These are phyloP conservation scores for Metschnikowia borealis DNA, from an alignment of 805 yeast genomes.

Conservation along the genomic window DNA sequence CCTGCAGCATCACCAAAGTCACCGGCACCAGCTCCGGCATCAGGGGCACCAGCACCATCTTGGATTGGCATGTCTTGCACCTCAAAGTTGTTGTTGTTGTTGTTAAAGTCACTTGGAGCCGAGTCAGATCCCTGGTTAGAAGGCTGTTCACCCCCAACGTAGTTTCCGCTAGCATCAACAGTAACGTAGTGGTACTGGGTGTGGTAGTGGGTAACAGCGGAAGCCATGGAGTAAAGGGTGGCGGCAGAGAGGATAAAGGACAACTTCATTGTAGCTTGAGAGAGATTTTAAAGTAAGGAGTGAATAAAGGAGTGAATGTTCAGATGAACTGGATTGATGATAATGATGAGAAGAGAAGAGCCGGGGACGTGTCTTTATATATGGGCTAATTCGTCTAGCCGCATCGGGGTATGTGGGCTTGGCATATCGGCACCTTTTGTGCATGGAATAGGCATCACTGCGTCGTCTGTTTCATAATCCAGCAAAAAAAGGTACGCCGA, in stretches of 20 bases:
- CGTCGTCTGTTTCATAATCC: background rate
- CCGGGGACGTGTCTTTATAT: background rate
- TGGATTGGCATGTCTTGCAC: background rate
- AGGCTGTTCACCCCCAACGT: constrained; percentile 5
- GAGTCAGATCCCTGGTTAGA: background rate
- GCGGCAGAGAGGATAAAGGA: constrained; percentile 15
- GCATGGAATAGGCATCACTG: constrained; percentile 1
- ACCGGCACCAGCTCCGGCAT: background rate
- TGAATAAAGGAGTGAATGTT: constrained; percentile 1
- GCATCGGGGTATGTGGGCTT: constrained; percentile 1
- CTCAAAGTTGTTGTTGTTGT: no score
- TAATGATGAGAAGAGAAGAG: background rate
- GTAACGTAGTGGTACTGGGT: constrained; percentile 27
- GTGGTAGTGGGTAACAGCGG: constrained; percentile 26
- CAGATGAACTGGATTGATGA: background rate
- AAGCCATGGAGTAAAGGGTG: constrained; percentile 19
- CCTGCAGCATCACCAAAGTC: background rate
- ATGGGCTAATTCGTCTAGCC: background rate
- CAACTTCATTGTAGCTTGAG: constrained; percentile 2
- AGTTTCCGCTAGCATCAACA: constrained; percentile 18
- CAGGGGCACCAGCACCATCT: background rate
- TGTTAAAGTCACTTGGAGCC: no score
- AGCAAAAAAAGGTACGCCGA: background rate
- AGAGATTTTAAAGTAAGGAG: background rate
- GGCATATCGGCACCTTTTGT: background rate